These are phyloP conservation scores for Pseudocercospora cruenta DNA, from an alignment of 2,329 filamentous ascomycete genomes.

Conservation along the genomic window DNA sequence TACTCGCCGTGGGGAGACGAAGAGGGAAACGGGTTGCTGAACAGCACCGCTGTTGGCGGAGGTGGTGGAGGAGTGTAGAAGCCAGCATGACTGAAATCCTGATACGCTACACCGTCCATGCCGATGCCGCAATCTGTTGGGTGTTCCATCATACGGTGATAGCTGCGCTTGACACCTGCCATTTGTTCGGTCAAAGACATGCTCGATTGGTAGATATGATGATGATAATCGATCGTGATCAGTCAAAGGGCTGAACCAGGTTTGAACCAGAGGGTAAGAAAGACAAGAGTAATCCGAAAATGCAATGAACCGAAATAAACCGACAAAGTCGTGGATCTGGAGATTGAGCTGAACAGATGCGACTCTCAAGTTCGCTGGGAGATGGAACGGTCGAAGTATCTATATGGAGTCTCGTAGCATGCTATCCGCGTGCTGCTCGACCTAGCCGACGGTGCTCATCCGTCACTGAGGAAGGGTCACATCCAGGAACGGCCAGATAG, in stretches of 20 bases:
- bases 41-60: conserved; percentile 23
- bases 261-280: conserved; percentile 10
- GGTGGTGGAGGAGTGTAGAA: conserved; percentile 28
- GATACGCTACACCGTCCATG: conserved; percentile 28
- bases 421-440: conserved; percentile 15
- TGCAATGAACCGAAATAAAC: conserved; percentile 17
- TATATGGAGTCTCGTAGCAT: conserved; percentile 26
- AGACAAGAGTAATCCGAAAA: conserved; percentile 11
- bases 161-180: conserved; percentile 25
- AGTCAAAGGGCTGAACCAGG: conserved; percentile 14
- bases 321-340: conserved; percentile 20
- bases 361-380: conserved; percentile 13
- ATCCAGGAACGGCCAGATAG: conserved; percentile 9
- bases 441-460: conserved; percentile 8
- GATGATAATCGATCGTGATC: conserved; percentile 13
- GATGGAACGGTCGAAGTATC: conserved; percentile 25
- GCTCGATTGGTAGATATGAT: conserved; percentile 15
- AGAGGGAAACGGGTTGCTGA: conserved; percentile 27
- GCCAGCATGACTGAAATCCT: conserved; percentile 22
- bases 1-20: conserved; percentile 19
- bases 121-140: conserved; percentile 16
- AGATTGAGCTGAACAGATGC: conserved; percentile 22
- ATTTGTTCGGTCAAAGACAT: conserved; percentile 18
- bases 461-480: conserved; percentile 9
- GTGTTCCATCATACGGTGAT: conserved; percentile 28